Percentiles rank a stretch among this genome's conserved stretches.
Evolutionary conservation across 1,284 basidiomycete genomes (phyloP).

Genomic region (Polyporus tsugae): DNA sequence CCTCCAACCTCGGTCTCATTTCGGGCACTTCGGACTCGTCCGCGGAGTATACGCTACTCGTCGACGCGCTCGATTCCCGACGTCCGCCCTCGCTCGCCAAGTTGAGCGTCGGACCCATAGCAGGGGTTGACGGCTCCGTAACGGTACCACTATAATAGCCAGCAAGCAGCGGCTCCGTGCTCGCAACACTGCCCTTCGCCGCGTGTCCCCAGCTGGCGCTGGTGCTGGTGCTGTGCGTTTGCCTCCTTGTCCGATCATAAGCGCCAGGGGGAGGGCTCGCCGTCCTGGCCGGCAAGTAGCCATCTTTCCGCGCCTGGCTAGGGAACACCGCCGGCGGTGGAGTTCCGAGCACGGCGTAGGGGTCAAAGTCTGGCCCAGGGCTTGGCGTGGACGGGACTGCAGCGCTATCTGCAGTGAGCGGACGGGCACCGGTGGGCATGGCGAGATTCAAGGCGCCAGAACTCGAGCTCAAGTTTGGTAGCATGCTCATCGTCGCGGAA

Average conservation of each 20-base stretch:
- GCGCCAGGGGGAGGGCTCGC: conserved; percentile 53
- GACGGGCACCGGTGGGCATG: conserved; percentile 38
- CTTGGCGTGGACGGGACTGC: conserved; percentile 25
- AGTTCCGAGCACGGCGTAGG: conserved; percentile 57
- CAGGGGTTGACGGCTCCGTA: conserved; percentile 38
- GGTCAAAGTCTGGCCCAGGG: conserved; percentile 52
- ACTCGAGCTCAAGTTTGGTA: conserved; percentile 31
- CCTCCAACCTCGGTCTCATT: conserved; percentile 22
- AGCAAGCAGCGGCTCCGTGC: conserved; percentile 70
- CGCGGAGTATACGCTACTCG: conserved; percentile 26
- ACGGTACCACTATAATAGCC: conserved; percentile 46
- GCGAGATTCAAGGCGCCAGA: conserved; percentile 18
- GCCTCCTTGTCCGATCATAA: conserved; percentile 27
- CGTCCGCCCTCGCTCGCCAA: conserved; percentile 48
- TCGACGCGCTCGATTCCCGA: conserved; percentile 11
- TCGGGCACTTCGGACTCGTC: conserved; percentile 22
- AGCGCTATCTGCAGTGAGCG: conserved; percentile 40
- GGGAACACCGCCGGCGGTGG: conserved; percentile 37
- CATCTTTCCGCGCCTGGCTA: conserved; percentile 43
- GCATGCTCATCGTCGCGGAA: conserved; percentile 31
- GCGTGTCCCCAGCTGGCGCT: conserved; percentile 47
- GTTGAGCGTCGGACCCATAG: conserved; percentile 27
- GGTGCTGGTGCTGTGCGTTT: conserved; percentile 41
- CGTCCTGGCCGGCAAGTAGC: conserved; percentile 55
- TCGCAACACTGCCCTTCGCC: conserved; percentile 62